Evolutionary conservation across 441 rosid species (phyloP).

Genomic region (Raphanus hybrid): DNA sequence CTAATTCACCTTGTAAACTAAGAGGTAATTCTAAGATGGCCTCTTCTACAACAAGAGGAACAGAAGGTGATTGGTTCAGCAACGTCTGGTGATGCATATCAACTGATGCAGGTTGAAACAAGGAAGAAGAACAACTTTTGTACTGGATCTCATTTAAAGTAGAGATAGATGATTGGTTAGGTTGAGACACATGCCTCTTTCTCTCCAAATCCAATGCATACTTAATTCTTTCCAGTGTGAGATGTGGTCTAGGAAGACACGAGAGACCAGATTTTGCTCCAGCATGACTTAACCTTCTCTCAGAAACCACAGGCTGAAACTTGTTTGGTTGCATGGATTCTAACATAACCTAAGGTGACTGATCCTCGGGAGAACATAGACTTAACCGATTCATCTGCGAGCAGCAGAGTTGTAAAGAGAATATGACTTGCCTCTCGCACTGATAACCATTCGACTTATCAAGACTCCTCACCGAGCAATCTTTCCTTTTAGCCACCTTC

Average conservation of each 20-base stretch:
- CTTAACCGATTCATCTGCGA: conserved; percentile 36
- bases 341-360: conserved; percentile 13
- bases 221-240: conserved; percentile 38
- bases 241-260: conserved; percentile 30
- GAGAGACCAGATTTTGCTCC: conserved; percentile 19
- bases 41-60: conserved; percentile 36
- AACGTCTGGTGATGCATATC: not conserved
- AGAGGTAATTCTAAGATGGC: conserved; percentile 52
- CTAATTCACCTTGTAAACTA: conserved; percentile 59
- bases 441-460: conserved; percentile 38
- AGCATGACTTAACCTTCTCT: conserved; percentile 31
- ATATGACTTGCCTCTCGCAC: conserved; percentile 28
- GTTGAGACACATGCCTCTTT: conserved; percentile 30
- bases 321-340: not conserved
- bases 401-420: conserved; percentile 34
- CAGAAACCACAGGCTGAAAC: conserved; percentile 35
- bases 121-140: conserved; percentile 27
- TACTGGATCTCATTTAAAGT: conserved; percentile 35
- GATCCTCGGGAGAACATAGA: conserved; percentile 38
- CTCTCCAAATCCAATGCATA: conserved; percentile 39
- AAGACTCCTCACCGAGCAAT: conserved; percentile 30
- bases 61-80: conserved; percentile 36
- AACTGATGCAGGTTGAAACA: conserved; percentile 26
- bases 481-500: conserved; percentile 43
- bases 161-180: conserved; percentile 41